Conservation (phyloP, 805 yeast genomes). For the Myxozyma nipponensis region DNA sequence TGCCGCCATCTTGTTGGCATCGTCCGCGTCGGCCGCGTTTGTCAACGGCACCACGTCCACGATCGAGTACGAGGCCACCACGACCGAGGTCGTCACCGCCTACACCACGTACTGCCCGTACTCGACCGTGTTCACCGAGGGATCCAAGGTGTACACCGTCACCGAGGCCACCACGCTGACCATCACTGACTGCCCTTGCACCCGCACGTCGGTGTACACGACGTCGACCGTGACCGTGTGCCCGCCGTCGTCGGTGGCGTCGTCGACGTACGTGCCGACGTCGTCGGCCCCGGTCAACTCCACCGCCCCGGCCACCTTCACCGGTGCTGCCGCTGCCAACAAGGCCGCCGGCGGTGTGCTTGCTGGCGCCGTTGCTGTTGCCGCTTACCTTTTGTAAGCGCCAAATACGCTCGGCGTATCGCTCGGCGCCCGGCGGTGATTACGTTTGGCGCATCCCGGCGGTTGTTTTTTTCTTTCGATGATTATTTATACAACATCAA, state of each 20-base stretch:
- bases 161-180: conserved; percentile 78
- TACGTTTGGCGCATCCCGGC: neutral
- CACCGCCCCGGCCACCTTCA: conserved; percentile 27
- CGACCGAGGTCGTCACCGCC: conserved; percentile 57
- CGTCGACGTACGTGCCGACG: conserved; percentile 9
- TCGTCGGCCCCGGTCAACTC: conserved; percentile 30
- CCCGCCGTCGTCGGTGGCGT: conserved; percentile 31
- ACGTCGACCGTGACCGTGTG: conserved; percentile 33
- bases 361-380: conserved; percentile 49
- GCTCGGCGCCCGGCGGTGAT: too few species aligned
- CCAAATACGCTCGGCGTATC: too few species aligned
- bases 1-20: conserved; percentile 26
- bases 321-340: conserved; percentile 33
- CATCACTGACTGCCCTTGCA: conserved; percentile 84
- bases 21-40: conserved; percentile 29
- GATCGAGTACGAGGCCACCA: conserved; percentile 45
- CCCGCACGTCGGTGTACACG: conserved; percentile 45
- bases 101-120: conserved; percentile 81
- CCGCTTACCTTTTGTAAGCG: conserved; percentile 31
- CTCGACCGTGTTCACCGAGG: conserved; percentile 62
- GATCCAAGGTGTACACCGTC: conserved; percentile 68
- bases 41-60: conserved; percentile 41
- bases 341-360: conserved; percentile 41
- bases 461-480: neutral
- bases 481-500: too few species aligned